Conservation (phyloP, 805 yeast species). For the Saturnispora sanitii region DNA sequence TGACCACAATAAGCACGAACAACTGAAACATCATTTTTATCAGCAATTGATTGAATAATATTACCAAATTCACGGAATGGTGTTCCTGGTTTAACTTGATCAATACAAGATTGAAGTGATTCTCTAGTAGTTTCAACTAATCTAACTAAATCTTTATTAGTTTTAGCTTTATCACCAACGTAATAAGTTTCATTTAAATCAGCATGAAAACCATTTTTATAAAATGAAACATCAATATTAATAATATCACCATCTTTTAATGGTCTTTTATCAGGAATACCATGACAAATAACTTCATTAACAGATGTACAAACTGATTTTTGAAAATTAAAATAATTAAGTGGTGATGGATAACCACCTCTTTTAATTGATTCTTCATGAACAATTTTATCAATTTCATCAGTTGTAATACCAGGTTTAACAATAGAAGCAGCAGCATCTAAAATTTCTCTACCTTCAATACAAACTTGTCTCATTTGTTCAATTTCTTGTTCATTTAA, state of each 20-base stretch:
- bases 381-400: slow-evolving; percentile 76
- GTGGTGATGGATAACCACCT: slow-evolving; percentile 88
- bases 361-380: slow-evolving; percentile 85
- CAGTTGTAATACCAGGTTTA: slow-evolving; percentile 87
- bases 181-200: slow-evolving; percentile 96
- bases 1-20: slow-evolving; percentile 91
- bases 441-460: slow-evolving; percentile 75
- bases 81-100: slow-evolving; percentile 80
- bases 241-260: slow-evolving; percentile 91
- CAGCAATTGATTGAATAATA: slow-evolving; percentile 79
- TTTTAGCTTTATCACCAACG: slow-evolving; percentile 79
- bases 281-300: slow-evolving; percentile 94
- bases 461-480: slow-evolving; percentile 66
- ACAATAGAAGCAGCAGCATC: slow-evolving; percentile 81
- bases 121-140: slow-evolving; percentile 90
- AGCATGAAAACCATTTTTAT: slow-evolving; percentile 81
- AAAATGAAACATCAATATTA: slow-evolving; percentile 81
- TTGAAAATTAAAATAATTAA: slow-evolving; percentile 90
- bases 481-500: slow-evolving; percentile 60
- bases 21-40: slow-evolving; percentile 67
- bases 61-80: slow-evolving; percentile 83
- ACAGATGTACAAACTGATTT: slow-evolving; percentile 88
- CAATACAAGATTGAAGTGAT: slow-evolving; percentile 75
- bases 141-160: slow-evolving; percentile 74
- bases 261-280: slow-evolving; percentile 85